Conservation (phyloP, 805 yeast species). For the Teunomyces gatunensis region DNA sequence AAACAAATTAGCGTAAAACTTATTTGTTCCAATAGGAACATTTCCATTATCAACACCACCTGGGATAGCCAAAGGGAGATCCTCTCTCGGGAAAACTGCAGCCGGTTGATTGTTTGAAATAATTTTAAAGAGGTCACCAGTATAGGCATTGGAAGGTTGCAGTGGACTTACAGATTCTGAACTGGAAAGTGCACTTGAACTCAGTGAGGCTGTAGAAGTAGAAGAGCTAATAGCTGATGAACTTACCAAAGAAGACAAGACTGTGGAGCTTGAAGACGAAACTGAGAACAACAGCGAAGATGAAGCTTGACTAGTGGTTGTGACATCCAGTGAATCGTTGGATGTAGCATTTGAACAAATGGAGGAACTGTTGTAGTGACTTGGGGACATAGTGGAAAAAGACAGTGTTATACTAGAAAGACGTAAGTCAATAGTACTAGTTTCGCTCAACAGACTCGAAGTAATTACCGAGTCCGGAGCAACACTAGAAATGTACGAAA, state of each 20-base stretch:
- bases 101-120: constrained; percentile 46
- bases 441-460: not conserved
- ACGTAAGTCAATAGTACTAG: constrained; percentile 8
- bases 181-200: not conserved
- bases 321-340: not conserved
- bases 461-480: not conserved
- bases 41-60: constrained; percentile 44
- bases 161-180: not conserved
- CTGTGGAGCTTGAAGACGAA: too few species aligned
- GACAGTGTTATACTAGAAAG: not conserved
- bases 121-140: constrained; percentile 47
- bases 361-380: not conserved
- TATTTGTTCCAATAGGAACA: constrained; percentile 62
- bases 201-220: not conserved
- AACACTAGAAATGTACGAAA: not conserved
- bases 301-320: not conserved
- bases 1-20: constrained; percentile 67
- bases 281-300: too few species aligned
- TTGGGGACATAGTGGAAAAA: not conserved
- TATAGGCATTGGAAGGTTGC: constrained; percentile 11
- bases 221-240: not conserved
- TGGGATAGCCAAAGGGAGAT: constrained; percentile 46
- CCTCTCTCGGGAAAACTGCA: constrained; percentile 44
- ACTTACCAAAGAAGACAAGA: constrained; percentile 1
- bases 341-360: not conserved